These are phyloP conservation scores for Gigaspora rosea DNA, from an alignment of 192 early-diverging fungal genomes.

Conservation along the genomic window DNA sequence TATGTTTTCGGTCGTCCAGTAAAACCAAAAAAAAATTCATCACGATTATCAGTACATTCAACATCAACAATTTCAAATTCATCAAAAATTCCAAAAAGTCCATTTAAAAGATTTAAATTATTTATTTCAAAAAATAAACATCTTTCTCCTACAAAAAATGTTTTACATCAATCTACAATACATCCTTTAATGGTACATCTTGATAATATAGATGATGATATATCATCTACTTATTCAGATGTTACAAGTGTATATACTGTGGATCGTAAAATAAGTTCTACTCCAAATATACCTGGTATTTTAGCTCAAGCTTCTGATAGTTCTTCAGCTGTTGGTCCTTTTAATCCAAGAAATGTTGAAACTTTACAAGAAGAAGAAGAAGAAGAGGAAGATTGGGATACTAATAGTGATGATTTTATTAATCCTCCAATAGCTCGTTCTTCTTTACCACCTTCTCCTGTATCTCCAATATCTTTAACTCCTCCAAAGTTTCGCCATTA, in stretches of 20 bases:
- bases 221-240: slow-evolving; percentile 4
- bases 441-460: slow-evolving; percentile 14
- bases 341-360: not conserved
- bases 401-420: slow-evolving; percentile 32
- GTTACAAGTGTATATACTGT: not conserved
- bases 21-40: no score
- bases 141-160: not conserved
- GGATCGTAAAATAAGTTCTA: slow-evolving; percentile 12
- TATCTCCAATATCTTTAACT: no score
- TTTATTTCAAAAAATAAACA: not conserved
- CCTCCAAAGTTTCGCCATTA: not conserved
- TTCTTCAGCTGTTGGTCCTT: no score
- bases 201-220: no score
- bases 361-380: slow-evolving; percentile 37
- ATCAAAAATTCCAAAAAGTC: slow-evolving; percentile 10
- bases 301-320: no score
- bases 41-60: no score
- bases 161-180: not conserved
- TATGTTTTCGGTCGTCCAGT: no score
- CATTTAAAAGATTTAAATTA: slow-evolving; percentile 5
- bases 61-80: not conserved
- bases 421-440: not conserved
- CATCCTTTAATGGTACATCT: not conserved
- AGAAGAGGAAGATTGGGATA: slow-evolving; percentile 42
- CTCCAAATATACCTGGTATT: slow-evolving; percentile 1